Base-by-base conservation (phyloP, 2,329 filamentous ascomycete genomes). In the Fusarium verticillioides region DNA sequence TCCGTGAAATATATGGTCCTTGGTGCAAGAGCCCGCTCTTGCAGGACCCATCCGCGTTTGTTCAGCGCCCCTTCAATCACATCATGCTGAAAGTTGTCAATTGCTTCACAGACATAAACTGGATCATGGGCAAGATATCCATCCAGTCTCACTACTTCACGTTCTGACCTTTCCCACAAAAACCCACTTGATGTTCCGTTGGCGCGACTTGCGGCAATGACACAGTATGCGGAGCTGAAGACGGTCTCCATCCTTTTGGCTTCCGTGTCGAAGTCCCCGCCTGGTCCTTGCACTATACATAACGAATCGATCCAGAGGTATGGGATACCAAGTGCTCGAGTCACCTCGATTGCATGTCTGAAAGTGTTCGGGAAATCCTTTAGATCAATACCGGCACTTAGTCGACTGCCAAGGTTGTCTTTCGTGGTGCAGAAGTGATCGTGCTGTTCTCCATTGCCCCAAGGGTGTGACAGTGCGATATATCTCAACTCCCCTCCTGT, bases 1-100 rank as follows among this genome's bases (percentile, higher is more conserved):
- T 71, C 32, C 0, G 73, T 64, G n/a, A 74, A 76, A 21, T 71
- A 71, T 9, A 76, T 69, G 2, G 73, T 76, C 9, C 74, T 65
- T 12, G 61, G 46, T 6, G 74, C 64, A 2, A 76, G 64, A 8
- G 71, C 71, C 4, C 71, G 53, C 8, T 70, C 67, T 30, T 70
- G 67, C 2, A 70, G 16, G 0, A 64, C 65, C 67, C 67, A 70
- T 11, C 65, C 67, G 1, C 67, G 43, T 8, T 42, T 59, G 15
- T 70, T 69, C 4, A 70, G 19, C 4, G 54, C 23, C n/a, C 73
- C 61, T 52, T 70, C 54, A 36, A 61, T 60, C 10, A 75, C 74
- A 19, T 76, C 61, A 3, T 44, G 30, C 3, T 69, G 47, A 12
- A 76, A 76, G 23, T 75, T 21, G 9, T 76, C 73, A 15, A 75